These are phyloP conservation scores for Citrus unshiu DNA, from an alignment of 345 rosid genomes.

Conservation along the genomic window DNA sequence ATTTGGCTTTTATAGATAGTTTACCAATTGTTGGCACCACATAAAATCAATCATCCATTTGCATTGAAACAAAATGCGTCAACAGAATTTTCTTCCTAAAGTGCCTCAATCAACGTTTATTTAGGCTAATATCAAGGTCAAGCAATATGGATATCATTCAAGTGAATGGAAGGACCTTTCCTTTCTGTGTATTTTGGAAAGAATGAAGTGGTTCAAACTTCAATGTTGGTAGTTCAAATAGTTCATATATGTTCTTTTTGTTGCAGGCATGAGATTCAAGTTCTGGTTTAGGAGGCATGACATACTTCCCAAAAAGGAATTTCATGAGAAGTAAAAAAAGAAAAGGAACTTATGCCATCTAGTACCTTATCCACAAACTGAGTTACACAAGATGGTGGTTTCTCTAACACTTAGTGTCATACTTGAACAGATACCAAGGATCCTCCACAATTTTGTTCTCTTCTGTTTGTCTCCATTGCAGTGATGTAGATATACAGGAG, in stretches of 20 bases:
- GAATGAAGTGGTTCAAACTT: neutral
- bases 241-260: neutral
- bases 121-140: neutral
- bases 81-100: neutral
- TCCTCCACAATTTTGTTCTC: neutral
- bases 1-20: neutral
- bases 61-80: neutral
- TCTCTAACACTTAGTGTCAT: neutral
- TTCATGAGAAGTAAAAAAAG: constrained; percentile 55
- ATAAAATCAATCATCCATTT: neutral
- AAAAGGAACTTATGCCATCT: neutral
- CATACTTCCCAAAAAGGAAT: constrained; percentile 72
- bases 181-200: neutral
- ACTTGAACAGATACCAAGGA: neutral
- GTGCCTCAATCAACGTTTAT: neutral
- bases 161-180: neutral
- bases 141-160: neutral
- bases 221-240: neutral
- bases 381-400: neutral
- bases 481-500: neutral
- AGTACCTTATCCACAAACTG: neutral
- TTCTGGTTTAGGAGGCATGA: constrained; percentile 76
- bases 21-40: neutral
- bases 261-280: constrained; percentile 66
- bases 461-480: neutral